Conservation (phyloP, 345 rosid genomes). For the Eutrema yunnanense region DNA sequence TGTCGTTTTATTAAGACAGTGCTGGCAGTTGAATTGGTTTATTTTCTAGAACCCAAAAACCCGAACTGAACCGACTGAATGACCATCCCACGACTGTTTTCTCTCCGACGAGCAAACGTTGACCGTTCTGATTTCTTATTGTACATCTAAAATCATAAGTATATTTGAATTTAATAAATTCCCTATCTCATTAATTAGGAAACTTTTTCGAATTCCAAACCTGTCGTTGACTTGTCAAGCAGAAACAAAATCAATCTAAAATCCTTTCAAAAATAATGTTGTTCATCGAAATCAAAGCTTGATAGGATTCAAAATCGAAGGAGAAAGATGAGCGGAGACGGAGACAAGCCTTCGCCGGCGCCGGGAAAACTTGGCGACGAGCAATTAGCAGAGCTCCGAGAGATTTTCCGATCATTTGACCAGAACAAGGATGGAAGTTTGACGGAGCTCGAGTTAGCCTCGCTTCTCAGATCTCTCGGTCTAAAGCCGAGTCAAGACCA, state of each 20-base stretch:
- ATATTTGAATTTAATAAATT: background rate
- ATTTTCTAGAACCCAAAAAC: too few species aligned
- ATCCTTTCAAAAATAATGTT: background rate
- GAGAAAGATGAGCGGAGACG: slow-evolving; percentile 43
- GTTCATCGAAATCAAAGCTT: slow-evolving; percentile 3
- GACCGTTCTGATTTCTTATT: too few species aligned
- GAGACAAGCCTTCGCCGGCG: slow-evolving; percentile 17
- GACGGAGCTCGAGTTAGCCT: slow-evolving; percentile 85
- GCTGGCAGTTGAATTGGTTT: too few species aligned
- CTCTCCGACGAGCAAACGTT: too few species aligned
- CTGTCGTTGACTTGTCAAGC: slow-evolving; percentile 28
- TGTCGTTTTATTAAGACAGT: too few species aligned
- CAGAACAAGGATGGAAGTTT: slow-evolving; percentile 83
- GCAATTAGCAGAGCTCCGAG: slow-evolving; percentile 70
- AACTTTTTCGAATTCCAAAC: background rate
- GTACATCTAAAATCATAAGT: too few species aligned
- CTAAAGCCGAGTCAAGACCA: slow-evolving; percentile 78
- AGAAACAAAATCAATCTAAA: slow-evolving; percentile 8
- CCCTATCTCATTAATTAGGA: background rate
- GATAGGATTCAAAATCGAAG: slow-evolving; percentile 4
- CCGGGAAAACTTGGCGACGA: slow-evolving; percentile 57
- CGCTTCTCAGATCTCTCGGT: slow-evolving; percentile 76
- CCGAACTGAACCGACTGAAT: too few species aligned
- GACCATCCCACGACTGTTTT: too few species aligned
- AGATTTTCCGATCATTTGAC: slow-evolving; percentile 84